Evolutionary conservation across 2,329 filamentous ascomycete species (phyloP), one percentile per base, ranked within the genome.

Genomic region (Thelonectria blattea): DNA sequence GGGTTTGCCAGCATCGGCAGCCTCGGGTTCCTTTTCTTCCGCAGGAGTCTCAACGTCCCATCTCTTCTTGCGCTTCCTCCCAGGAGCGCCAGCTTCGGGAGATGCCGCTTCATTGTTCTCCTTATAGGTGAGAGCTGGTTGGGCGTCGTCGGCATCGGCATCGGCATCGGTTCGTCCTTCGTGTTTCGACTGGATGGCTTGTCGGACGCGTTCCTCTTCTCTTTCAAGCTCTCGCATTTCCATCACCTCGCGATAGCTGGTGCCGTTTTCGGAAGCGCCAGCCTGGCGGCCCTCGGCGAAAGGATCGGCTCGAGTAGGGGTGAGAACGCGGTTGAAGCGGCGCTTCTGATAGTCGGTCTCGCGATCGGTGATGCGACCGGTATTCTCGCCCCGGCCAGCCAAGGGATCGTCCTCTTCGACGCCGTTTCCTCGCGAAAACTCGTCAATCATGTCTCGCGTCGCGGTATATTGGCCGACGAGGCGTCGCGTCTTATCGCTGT

Each of bases 301-400:
- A 1, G 92, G 89, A 74, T 97, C 93, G 63, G 89, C 91, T 71
- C 92, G 88, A 9, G 91, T 93, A 5, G 93, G 93, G 20, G 92
- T 95, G 64, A 98, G 83, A 53, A 87, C 88, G 63, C 95, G 92
- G 74, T 97, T 89, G 76, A 96, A 96, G 61, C 93, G 88, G 67
- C 93, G 91, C 79, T 96, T 97, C 79, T 99, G 96, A 75, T 99
- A 99, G 73, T 98, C 94, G 65, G 93, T 96, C 81, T 98, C 94
- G 71, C 95, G 90, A 74, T 96, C 94, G 62, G 89, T 84, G 73
- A 99, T 98, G 70, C 94, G 89, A 59, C 91, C 93, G 75, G 92
- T 91, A 79, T 94, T 91, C 81, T 98, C 95, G 68, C 86, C 85
- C 68, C 89, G 87, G 46, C 90, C 91, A 52, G 93, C 84, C 64